Evolutionary conservation across 768 basidiomycete genomes (phyloP).

Genomic region (Aureoboletus auriporus): DNA sequence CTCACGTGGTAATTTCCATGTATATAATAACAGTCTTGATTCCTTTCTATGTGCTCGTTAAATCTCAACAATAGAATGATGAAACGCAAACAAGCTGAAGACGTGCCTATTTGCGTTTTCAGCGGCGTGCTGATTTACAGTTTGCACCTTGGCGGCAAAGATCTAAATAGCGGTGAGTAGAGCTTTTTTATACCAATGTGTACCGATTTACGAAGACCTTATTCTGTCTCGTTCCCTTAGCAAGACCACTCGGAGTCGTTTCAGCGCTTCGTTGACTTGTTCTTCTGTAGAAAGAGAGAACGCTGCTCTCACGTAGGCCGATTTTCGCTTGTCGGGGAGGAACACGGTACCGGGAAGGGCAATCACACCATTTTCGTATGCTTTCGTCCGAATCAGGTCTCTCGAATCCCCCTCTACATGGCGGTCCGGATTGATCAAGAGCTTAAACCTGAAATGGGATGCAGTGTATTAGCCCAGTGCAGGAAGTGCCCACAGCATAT

Average conservation of each 20-base stretch:
- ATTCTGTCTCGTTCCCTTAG: slow-evolving; percentile 21
- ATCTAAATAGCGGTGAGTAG: no score
- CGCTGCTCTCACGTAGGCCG: slow-evolving; percentile 75
- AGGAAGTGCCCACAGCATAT: slow-evolving; percentile 4
- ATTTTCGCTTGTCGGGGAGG: slow-evolving; percentile 64
- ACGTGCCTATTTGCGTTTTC: no score
- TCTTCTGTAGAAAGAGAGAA: slow-evolving; percentile 68
- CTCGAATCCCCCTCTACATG: slow-evolving; percentile 61
- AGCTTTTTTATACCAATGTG: not conserved
- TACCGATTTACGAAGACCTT: slow-evolving; percentile 1
- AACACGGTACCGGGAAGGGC: slow-evolving; percentile 88
- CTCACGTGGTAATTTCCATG: no score
- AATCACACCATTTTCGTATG: slow-evolving; percentile 77
- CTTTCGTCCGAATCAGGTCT: slow-evolving; percentile 65
- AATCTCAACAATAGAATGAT: no score
- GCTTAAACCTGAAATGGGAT: slow-evolving; percentile 58
- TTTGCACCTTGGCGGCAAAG: no score
- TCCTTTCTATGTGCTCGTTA: no score
- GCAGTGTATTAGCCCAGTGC: not conserved
- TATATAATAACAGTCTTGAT: no score
- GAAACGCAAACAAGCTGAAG: no score
- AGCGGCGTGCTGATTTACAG: no score
- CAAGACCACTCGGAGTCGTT: slow-evolving; percentile 48
- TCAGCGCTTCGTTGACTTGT: slow-evolving; percentile 72
- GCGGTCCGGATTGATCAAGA: slow-evolving; percentile 40